Evolutionary conservation across 257 asterid genomes (phyloP), one percentile per base, ranked within the genome.

Genomic region (Rubia yunnanensis): DNA sequence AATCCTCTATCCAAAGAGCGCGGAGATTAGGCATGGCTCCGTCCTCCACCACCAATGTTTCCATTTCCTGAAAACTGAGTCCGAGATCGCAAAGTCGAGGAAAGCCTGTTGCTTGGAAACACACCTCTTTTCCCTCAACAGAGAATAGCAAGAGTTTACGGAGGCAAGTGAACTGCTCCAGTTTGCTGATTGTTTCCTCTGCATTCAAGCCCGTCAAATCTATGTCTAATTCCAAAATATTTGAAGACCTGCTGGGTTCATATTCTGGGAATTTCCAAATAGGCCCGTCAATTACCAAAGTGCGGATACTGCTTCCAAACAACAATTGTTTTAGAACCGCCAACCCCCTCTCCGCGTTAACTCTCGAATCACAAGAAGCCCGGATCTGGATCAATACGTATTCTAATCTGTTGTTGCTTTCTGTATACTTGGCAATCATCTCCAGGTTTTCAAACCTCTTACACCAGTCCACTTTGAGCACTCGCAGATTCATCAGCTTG

Each of bases 21-120:
- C 31, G 49, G 24, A 75, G 76, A 34, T 50, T 52, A 23, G 27
- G 70, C 79, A 75, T 58, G 41, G 76, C 75, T 52, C 68, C 75
- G 11, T 70, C 61, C 1, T 70, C 52, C 23, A 75, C 64, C 17
- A 2, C 23, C 72, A 76, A 75, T 6, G 35, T 49, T 44, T 65
- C 65, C 38, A 66, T 13, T 34, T 69, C 39, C 0, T 8, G 5
- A 67, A 70, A 50, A 9, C 9, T 0, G 1, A 75, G 27, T 4
- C 0, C 9, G 1, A 70, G 65, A 17, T 11, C 1, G 38, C 18
- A 39, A n/a, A 75, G 79, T 50, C 48, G 31, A 4, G 39, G 39
- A 63, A 65, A 75, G 34, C 67, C 70, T 1, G 0, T 15, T 8
- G 60, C 66, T 10, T n/a, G 32, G 20, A 65, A 35, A 54, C 15